These are phyloP conservation scores for Arthrobotrys sinensis DNA, from an alignment of 2,329 filamentous ascomycete species.

Conservation along the genomic window DNA sequence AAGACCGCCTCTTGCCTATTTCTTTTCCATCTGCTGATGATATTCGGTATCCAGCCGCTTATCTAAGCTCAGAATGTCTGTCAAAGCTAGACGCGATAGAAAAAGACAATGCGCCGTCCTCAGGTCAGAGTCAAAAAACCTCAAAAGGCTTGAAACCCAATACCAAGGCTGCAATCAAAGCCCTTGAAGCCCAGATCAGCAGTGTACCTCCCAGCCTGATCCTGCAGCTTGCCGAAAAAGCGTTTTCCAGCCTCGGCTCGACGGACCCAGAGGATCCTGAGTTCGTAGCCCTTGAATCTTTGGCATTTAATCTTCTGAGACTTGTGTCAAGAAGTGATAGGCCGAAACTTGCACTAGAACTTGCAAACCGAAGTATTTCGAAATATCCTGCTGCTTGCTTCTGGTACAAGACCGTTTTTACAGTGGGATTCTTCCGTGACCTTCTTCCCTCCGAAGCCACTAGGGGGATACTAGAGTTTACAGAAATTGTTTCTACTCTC, in stretches of 20 bases:
- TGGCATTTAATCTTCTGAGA: background rate
- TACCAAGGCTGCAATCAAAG: background rate
- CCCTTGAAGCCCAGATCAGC: conserved; percentile 1
- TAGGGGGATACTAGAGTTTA: background rate
- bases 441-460: conserved; percentile 6
- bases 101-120: background rate
- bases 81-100: background rate
- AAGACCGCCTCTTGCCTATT: background rate
- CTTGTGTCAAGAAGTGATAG: conserved; percentile 25
- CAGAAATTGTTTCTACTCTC: background rate
- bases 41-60: background rate
- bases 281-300: background rate
- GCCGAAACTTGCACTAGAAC: conserved; percentile 7
- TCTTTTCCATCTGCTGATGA: conserved; percentile 4
- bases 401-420: background rate
- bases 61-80: background rate
- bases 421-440: conserved; percentile 10
- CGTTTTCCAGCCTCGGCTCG: background rate
- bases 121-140: background rate
- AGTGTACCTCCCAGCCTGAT: background rate
- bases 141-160: background rate
- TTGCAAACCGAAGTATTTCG: background rate
- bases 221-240: conserved; percentile 3
- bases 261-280: background rate
- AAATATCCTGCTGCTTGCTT: conserved; percentile 32